phyloP scores from a whole-genome alignment of 2,329 filamentous ascomycete species.

The Trichoderma cornu-damae region DNA sequence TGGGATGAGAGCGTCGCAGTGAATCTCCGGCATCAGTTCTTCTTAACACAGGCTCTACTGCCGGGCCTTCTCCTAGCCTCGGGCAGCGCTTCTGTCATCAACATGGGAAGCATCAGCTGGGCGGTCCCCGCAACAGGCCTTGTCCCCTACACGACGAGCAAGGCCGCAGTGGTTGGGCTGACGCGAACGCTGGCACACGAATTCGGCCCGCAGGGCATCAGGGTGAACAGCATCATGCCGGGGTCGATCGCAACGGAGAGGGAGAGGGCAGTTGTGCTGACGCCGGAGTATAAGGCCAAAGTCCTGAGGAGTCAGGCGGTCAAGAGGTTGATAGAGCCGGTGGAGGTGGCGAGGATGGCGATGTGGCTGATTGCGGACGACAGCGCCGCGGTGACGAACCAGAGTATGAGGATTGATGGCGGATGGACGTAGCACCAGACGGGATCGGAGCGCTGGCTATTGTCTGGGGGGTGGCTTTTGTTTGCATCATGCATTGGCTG shows the following conservation, averaged over 20 bases:
- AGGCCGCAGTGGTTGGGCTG: constrained; percentile 52
- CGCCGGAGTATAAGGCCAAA: constrained; percentile 36
- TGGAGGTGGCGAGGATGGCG: constrained; percentile 43
- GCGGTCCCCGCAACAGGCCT: constrained; percentile 39
- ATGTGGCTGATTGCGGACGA: constrained; percentile 44
- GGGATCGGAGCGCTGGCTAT: no score
- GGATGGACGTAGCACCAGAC: constrained; percentile 18
- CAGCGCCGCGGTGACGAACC: constrained; percentile 13
- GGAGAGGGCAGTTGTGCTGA: constrained; percentile 41
- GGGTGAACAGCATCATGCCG: constrained; percentile 48
- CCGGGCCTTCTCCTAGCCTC: constrained; percentile 47
- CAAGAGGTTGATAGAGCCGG: constrained; percentile 37
- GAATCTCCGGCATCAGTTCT: constrained; percentile 47
- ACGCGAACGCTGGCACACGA: constrained; percentile 52
- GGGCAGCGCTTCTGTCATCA: constrained; percentile 32
- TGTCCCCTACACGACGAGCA: constrained; percentile 48
- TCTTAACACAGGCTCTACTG: constrained; percentile 66
- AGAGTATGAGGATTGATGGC: constrained; percentile 18
- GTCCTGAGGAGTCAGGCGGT: constrained; percentile 40
- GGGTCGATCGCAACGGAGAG: constrained; percentile 43
- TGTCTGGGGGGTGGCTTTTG: no score
- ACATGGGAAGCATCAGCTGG: constrained; percentile 49
- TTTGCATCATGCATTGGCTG: no score
- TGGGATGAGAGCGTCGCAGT: constrained; percentile 42
- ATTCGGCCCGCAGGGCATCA: constrained; percentile 43